phyloP scores from a whole-genome alignment of 2,329 filamentous ascomycete genomes.

The Fusarium annulatum region DNA sequence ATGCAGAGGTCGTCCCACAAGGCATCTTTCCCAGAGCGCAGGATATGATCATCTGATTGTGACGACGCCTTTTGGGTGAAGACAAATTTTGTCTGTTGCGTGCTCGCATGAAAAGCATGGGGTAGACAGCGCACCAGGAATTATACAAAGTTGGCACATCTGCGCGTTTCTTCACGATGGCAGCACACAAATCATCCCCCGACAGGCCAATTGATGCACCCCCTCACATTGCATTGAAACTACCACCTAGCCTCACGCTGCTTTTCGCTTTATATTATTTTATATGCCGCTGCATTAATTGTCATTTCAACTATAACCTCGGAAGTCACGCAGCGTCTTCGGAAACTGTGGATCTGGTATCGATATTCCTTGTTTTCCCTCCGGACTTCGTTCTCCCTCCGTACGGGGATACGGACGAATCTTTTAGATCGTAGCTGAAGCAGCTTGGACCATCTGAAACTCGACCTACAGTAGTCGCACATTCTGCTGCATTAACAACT shows the following conservation, averaged over 20 bases:
- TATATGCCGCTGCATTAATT: slow-evolving; percentile 6
- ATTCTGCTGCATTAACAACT: slow-evolving; percentile 34
- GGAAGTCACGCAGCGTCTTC: slow-evolving; percentile 29
- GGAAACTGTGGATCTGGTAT: slow-evolving; percentile 23
- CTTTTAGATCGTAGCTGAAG: slow-evolving; percentile 9
- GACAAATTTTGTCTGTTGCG: slow-evolving; percentile 17
- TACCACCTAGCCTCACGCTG: slow-evolving; percentile 6
- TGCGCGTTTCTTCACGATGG: slow-evolving; percentile 13
- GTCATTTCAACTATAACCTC: slow-evolving; percentile 9
- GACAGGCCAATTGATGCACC: slow-evolving; percentile 23
- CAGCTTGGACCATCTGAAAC: slow-evolving; percentile 26
- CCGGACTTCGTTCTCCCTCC: slow-evolving; percentile 9
- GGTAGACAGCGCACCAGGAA: slow-evolving; percentile 23
- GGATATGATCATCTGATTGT: slow-evolving; percentile 42
- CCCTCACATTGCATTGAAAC: slow-evolving; percentile 30
- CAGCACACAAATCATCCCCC: background rate
- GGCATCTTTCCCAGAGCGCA: slow-evolving; percentile 19
- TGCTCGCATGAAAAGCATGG: slow-evolving; percentile 31
- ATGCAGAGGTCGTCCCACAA: slow-evolving; percentile 41
- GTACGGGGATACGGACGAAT: slow-evolving; percentile 18
- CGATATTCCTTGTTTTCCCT: background rate
- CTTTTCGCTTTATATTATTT: slow-evolving; percentile 3
- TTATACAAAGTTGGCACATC: slow-evolving; percentile 36
- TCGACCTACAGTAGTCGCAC: slow-evolving; percentile 21
- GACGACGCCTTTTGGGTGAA: slow-evolving; percentile 23